phyloP scores from a whole-genome alignment of 805 yeast genomes.

The Monosporozyma servazzii region DNA sequence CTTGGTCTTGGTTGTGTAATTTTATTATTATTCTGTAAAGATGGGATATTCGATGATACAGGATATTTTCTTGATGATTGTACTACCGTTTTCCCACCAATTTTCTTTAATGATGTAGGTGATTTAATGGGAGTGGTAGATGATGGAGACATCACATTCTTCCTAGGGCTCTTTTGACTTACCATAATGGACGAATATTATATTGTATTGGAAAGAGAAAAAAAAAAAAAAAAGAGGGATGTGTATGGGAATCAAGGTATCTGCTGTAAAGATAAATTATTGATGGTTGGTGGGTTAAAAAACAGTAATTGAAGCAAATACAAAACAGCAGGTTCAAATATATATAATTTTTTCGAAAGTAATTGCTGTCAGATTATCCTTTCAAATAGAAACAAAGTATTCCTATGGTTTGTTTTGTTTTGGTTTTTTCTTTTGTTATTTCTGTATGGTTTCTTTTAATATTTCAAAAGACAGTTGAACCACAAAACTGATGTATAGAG shows the following conservation, averaged over 20 bases:
- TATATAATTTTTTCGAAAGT: too few species aligned
- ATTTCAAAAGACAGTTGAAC: neutral
- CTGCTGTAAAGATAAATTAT: neutral
- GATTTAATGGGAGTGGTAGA: neutral
- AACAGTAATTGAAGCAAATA: neutral
- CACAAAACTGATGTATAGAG: too few species aligned
- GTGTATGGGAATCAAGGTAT: neutral
- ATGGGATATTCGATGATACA: neutral
- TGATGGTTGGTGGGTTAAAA: neutral
- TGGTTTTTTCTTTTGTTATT: too few species aligned
- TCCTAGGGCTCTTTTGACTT: slow-evolving; percentile 13
- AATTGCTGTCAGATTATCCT: too few species aligned
- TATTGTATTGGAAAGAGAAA: neutral
- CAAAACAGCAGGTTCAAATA: neutral
- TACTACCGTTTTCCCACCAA: neutral
- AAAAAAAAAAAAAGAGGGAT: neutral
- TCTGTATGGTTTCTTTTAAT: neutral
- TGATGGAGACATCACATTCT: slow-evolving; percentile 2
- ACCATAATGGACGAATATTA: slow-evolving; percentile 4
- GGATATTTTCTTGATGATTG: neutral
- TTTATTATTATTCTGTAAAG: neutral
- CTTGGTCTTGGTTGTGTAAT: slow-evolving; percentile 25
- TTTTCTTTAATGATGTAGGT: neutral
- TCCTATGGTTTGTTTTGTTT: too few species aligned
- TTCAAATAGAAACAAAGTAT: too few species aligned